Base-by-base conservation (phyloP, 331 rosid species). In the Dryas integrifolia region DNA sequence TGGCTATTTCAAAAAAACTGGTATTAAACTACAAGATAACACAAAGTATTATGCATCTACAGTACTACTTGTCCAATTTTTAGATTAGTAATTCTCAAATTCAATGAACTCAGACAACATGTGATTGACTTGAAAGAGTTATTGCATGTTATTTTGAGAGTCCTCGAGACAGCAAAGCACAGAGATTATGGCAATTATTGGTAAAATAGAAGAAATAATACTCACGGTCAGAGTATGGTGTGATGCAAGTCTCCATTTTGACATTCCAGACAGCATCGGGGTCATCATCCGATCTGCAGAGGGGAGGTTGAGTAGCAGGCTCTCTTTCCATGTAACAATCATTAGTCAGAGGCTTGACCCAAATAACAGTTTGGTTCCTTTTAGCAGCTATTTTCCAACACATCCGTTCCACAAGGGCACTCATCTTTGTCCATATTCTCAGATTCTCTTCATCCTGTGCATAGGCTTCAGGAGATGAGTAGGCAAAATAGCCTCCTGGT, bases 401-500 rank as follows among this genome's bases (percentile, higher is more conserved):
- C 98, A 92, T 95, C 24, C 96, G 90, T 47, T 82, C 85, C 81
- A 95, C 98, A 71, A 95, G 96, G 67, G 83, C 83, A 78, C 98
- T 92, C 99, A 95, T 95, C 77, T 85, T 84, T 81, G 68, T 95
- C 99, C 99, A 95, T 82, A 95, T 92, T 85, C 89, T 90, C 26
- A 84, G 92, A 84, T 95, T 87, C 85, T 95, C 99, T 79, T 95
- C 98, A 77, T 95, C 99, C 84, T 95, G 99, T 21, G 99, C 99
- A 80, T 95, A 95, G 45, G 99, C 99, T 85, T 95, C 99, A 0
- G 99, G 99, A 76, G 99, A 95, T 26, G 99, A 95, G 87, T 92
- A 95, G 3, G 88, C 98, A 82, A 95, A 95, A 85, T 95, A 95
- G 64, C 99, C 99, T 68, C 99, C 99, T 0, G 98, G 98, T 81